Conservation (phyloP, 2,329 filamentous ascomycete genomes). For the Pestalotiopsis fici region DNA sequence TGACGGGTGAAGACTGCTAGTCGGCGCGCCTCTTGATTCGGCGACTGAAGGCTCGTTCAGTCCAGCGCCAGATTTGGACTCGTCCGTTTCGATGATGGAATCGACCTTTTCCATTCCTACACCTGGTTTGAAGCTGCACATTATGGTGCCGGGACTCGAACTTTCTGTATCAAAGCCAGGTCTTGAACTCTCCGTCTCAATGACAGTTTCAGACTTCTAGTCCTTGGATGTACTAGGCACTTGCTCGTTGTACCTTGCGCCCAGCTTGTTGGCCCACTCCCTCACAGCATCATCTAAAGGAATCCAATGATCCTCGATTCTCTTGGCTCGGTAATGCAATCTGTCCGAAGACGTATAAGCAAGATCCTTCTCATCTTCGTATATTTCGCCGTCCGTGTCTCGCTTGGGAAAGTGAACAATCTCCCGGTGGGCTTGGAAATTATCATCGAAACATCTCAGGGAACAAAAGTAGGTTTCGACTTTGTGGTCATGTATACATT, state of each 20-base stretch:
- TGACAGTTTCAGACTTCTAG: neutral
- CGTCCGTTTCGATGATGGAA: no score
- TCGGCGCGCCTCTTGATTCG: neutral
- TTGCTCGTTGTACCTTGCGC: neutral
- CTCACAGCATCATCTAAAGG: constrained; percentile 34
- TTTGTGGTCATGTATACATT: constrained; percentile 38
- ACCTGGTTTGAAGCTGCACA: no score
- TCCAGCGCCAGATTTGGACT: neutral
- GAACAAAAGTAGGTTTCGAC: constrained; percentile 43
- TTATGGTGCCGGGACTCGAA: no score
- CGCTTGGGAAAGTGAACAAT: constrained; percentile 31
- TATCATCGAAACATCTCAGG: constrained; percentile 38
- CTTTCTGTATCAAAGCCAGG: no score
- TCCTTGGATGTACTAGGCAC: neutral
- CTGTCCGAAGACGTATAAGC: constrained; percentile 23
- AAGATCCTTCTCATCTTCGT: constrained; percentile 25
- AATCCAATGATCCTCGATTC: constrained; percentile 27
- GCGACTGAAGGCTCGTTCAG: neutral
- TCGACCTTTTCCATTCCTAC: no score
- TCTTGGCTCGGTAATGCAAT: constrained; percentile 24
- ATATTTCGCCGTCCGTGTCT: constrained; percentile 22
- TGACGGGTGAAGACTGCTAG: no score
- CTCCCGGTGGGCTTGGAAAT: constrained; percentile 41
- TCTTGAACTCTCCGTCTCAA: neutral
- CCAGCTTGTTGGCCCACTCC: constrained; percentile 51